Conservation (phyloP, 805 yeast genomes). For the Lipomyces mesembrius region DNA sequence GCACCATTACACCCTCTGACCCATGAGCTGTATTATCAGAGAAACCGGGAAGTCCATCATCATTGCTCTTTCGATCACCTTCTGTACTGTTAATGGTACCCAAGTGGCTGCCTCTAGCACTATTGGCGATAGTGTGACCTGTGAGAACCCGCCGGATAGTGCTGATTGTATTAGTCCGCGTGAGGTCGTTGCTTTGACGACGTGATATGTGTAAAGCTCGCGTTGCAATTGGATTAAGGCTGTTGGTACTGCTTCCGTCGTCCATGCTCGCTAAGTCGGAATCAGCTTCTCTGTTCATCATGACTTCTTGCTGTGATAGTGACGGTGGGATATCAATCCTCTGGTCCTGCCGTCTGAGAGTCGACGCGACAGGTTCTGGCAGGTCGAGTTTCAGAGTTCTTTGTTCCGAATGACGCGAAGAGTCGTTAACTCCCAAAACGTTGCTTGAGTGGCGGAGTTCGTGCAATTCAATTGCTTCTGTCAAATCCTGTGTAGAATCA, state of each 20-base stretch:
- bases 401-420: not conserved
- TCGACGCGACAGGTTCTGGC: conserved; percentile 1
- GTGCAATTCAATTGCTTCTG: conserved; percentile 21
- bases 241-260: conserved; percentile 5
- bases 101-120: not conserved
- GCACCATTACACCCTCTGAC: not conserved
- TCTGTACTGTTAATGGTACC: not conserved
- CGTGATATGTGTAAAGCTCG: conserved; percentile 5
- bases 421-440: not conserved
- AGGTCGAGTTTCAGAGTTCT: not conserved
- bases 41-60: no score
- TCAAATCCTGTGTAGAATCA: conserved; percentile 2
- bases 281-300: conserved; percentile 17
- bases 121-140: not conserved
- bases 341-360: not conserved
- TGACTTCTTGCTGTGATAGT: conserved; percentile 9
- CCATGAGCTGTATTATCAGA: not conserved
- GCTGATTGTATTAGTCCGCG: conserved; percentile 10
- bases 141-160: conserved; percentile 12
- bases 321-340: conserved; percentile 1
- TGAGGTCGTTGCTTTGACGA: conserved; percentile 10
- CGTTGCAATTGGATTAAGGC: conserved; percentile 9
- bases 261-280: conserved; percentile 18
- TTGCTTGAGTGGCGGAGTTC: conserved; percentile 4
- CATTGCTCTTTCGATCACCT: not conserved